phyloP scores from a whole-genome alignment of 2,329 filamentous ascomycete genomes.

The Pseudopyricularia javanii region DNA sequence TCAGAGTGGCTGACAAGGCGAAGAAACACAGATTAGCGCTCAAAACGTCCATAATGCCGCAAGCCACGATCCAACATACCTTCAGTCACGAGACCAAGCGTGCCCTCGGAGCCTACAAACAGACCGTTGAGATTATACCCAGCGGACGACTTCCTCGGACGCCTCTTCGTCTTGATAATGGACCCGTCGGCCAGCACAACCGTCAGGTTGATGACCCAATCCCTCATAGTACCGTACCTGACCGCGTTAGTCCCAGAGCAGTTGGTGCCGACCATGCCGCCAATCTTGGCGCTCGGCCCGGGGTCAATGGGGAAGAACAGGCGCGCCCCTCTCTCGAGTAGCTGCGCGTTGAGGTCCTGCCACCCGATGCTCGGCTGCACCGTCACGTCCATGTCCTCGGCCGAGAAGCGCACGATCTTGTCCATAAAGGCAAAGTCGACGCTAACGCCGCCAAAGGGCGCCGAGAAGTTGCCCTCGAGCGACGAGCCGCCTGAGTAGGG shows the following conservation, averaged over 20 bases:
- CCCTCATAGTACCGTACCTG: constrained; percentile 76
- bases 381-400: constrained; percentile 83
- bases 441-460: constrained; percentile 74
- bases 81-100: constrained; percentile 82
- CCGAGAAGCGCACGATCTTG: constrained; percentile 64
- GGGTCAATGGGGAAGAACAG: constrained; percentile 90
- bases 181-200: constrained; percentile 70
- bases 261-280: constrained; percentile 74
- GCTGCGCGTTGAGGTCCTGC: constrained; percentile 71
- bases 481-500: constrained; percentile 79
- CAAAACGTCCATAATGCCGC: not conserved
- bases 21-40: not conserved
- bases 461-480: constrained; percentile 81
- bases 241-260: constrained; percentile 70
- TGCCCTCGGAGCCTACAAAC: constrained; percentile 80
- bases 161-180: constrained; percentile 63
- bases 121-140: constrained; percentile 74
- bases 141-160: constrained; percentile 71
- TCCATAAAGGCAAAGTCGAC: constrained; percentile 89
- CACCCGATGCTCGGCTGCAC: constrained; percentile 88
- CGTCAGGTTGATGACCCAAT: constrained; percentile 75
- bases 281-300: constrained; percentile 59
- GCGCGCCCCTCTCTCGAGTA: constrained; percentile 56
- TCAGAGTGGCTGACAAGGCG: constrained; percentile 49
- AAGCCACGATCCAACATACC: constrained; percentile 15